These are phyloP conservation scores for Saccharomycopsis fibuligera DNA, from an alignment of 805 yeast genomes.

Conservation along the genomic window DNA sequence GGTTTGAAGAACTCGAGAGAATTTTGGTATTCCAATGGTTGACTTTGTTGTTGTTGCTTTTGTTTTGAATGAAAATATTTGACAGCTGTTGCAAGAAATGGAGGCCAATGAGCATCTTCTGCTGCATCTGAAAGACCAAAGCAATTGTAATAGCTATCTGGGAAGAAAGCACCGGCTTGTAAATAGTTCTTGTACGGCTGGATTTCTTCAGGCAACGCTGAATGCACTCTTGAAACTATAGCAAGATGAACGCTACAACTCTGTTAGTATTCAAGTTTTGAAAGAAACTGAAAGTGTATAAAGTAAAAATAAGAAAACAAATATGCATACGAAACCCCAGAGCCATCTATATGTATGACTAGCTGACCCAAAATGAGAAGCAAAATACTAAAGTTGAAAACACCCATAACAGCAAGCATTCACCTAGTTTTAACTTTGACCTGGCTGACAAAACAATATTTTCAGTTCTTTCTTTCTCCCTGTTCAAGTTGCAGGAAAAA, in stretches of 20 bases:
- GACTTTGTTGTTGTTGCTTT: neutral
- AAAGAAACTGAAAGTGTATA: neutral
- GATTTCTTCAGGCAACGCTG: slow-evolving; percentile 31
- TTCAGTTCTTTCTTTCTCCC: no score
- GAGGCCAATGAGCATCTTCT: slow-evolving; percentile 69
- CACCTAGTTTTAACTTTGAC: no score
- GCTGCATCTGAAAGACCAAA: slow-evolving; percentile 44
- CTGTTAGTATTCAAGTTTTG: neutral
- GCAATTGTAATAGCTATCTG: slow-evolving; percentile 64
- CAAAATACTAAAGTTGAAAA: no score
- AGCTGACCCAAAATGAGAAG: no score
- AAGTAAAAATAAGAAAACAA: no score
- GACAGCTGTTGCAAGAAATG: slow-evolving; percentile 45
- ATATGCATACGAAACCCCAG: neutral
- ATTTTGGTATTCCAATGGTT: neutral
- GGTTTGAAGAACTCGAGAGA: no score
- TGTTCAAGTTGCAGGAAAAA: no score
- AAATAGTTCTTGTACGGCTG: slow-evolving; percentile 28
- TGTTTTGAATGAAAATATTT: slow-evolving; percentile 30
- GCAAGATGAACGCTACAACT: slow-evolving; percentile 30
- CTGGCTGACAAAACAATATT: no score
- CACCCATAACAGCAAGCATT: no score
- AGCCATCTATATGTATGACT: neutral
- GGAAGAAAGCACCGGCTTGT: slow-evolving; percentile 62
- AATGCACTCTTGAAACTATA: slow-evolving; percentile 29